These are phyloP conservation scores for Rhodotorula mucilaginosa DNA, from an alignment of 1,284 basidiomycete species.

Conservation along the genomic window DNA sequence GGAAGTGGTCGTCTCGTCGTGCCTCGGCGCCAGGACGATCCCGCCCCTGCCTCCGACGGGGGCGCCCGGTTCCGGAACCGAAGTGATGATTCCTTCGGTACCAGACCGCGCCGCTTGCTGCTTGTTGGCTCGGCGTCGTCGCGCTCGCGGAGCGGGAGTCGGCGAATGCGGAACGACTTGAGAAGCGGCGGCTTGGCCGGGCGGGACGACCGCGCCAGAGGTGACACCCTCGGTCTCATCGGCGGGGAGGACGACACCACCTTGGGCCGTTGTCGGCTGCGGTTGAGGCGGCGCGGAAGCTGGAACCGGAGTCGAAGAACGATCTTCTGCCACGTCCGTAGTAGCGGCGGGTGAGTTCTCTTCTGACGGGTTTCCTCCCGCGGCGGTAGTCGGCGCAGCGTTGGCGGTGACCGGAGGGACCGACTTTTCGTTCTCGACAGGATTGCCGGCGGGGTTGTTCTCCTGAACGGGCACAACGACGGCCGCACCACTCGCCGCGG, in stretches of 20 bases:
- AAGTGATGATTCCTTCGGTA: constrained; percentile 39
- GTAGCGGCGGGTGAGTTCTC: neutral
- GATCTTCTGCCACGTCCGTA: constrained; percentile 8
- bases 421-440: constrained; percentile 1
- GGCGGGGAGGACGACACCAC: constrained; percentile 46
- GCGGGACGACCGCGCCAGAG: constrained; percentile 66
- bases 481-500: neutral
- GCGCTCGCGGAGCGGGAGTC: neutral
- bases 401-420: neutral
- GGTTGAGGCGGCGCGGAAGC: neutral
- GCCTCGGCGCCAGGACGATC: constrained; percentile 1
- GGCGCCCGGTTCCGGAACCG: constrained; percentile 37
- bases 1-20: neutral
- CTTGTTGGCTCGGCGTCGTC: constrained; percentile 44
- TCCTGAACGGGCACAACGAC: neutral
- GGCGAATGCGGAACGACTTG: constrained; percentile 4
- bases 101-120: constrained; percentile 46
- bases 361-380: neutral
- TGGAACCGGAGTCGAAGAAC: neutral
- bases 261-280: constrained; percentile 18
- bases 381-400: constrained; percentile 9
- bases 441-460: neutral
- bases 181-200: constrained; percentile 54
- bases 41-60: constrained; percentile 3
- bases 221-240: constrained; percentile 65